These are phyloP conservation scores for Akebia trifoliata DNA, from an alignment of 164 flowering plant species.

Conservation along the genomic window DNA sequence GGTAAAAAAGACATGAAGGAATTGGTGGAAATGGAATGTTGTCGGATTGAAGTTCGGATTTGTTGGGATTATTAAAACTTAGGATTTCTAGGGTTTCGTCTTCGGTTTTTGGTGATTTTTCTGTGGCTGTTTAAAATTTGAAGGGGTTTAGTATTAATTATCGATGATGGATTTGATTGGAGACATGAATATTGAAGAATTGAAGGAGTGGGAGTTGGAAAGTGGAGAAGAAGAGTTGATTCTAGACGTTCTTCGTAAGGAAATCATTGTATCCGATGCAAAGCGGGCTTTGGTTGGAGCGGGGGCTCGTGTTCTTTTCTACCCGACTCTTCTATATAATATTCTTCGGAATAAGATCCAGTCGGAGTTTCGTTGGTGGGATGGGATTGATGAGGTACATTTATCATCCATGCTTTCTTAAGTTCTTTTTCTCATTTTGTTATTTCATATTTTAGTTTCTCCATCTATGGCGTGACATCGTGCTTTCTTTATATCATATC, in stretches of 20 bases:
- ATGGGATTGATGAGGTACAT: constrained; percentile 71
- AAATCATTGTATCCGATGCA: constrained; percentile 27
- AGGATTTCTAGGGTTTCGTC: no score
- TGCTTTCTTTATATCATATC: neutral
- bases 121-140: no score
- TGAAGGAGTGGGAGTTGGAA: constrained; percentile 35
- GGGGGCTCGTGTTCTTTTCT: constrained; percentile 78
- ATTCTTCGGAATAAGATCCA: constrained; percentile 78
- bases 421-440: neutral
- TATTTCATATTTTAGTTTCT: neutral
- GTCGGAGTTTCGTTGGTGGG: constrained; percentile 94
- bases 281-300: constrained; percentile 68
- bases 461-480: neutral
- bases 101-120: no score
- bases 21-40: no score
- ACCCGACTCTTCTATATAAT: constrained; percentile 83
- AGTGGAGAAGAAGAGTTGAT: constrained; percentile 18
- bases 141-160: neutral
- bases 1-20: no score
- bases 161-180: constrained; percentile 9
- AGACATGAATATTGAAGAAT: constrained; percentile 68
- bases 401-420: neutral
- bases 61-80: no score
- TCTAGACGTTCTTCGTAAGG: constrained; percentile 8
- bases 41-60: no score